These are phyloP conservation scores for Penicillium sp. DNA, from an alignment of 2,329 filamentous ascomycete species.

Conservation along the genomic window DNA sequence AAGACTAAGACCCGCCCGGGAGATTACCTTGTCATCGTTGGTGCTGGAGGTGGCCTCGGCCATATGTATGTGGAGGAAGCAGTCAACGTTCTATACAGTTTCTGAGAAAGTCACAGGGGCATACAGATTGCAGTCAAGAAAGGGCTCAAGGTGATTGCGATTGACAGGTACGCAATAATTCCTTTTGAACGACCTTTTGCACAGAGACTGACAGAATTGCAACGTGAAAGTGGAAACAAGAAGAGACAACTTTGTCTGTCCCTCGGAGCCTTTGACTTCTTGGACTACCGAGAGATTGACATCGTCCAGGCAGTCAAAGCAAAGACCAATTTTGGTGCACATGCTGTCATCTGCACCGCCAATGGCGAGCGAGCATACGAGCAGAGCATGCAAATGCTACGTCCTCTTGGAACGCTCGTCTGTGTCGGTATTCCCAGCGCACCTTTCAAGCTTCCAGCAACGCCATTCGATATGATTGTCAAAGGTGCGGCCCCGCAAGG, in stretches of 20 bases:
- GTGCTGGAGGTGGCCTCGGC: constrained; percentile 41
- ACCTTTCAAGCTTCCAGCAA: constrained; percentile 47
- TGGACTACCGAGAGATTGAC: constrained; percentile 40
- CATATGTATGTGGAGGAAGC: constrained; percentile 33
- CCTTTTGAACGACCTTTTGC: not conserved
- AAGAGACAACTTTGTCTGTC: constrained; percentile 37
- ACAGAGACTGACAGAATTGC: not conserved
- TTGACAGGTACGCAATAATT: constrained; percentile 33
- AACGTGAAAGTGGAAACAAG: constrained; percentile 29
- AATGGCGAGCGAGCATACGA: constrained; percentile 48
- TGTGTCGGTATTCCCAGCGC: constrained; percentile 50
- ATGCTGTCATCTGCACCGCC: constrained; percentile 50
- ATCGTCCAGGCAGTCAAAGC: constrained; percentile 42
- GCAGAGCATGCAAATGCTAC: constrained; percentile 47
- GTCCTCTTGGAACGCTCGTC: constrained; percentile 49
- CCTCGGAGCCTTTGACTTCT: constrained; percentile 35
- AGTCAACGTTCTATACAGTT: not conserved
- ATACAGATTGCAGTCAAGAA: constrained; percentile 40
- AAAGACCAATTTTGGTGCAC: constrained; percentile 47
- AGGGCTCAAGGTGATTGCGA: constrained; percentile 39
- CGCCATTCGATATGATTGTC: constrained; percentile 51
- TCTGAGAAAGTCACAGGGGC: constrained; percentile 25
- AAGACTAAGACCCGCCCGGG: constrained; percentile 38
- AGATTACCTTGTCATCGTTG: constrained; percentile 39
- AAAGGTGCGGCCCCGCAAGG: constrained; percentile 32